A percentile compares a stretch with the other conserved stretches of the same genome.
Conservation (phyloP, 2,329 filamentous ascomycete species). For the Trichoderma sp. region DNA sequence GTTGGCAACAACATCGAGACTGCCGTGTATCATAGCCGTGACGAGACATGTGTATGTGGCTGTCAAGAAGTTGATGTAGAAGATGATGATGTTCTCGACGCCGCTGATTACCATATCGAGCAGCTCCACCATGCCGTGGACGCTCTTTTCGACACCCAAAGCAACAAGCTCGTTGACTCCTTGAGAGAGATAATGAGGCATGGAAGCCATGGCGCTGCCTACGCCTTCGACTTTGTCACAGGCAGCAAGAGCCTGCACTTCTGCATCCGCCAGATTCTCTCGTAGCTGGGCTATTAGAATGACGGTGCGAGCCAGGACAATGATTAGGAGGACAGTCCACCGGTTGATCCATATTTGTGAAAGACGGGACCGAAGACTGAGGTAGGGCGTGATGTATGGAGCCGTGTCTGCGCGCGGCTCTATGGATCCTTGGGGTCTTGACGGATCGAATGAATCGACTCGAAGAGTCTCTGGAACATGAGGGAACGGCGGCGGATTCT, state of each 20-base stretch:
- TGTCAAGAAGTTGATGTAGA: slow-evolving; percentile 88
- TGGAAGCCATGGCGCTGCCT: slow-evolving; percentile 94
- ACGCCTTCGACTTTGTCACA: slow-evolving; percentile 91
- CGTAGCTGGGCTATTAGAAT: slow-evolving; percentile 73
- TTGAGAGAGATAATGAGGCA: slow-evolving; percentile 90
- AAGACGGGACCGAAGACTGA: slow-evolving; percentile 82
- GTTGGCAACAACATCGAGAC: slow-evolving; percentile 65
- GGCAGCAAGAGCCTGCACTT: slow-evolving; percentile 79
- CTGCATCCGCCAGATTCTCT: slow-evolving; percentile 72
- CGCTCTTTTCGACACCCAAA: slow-evolving; percentile 74
- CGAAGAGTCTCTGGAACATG: slow-evolving; percentile 42
- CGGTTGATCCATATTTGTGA: slow-evolving; percentile 98
- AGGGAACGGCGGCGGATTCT: slow-evolving; percentile 37
- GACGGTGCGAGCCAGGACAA: slow-evolving; percentile 80
- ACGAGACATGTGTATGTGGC: slow-evolving; percentile 90
- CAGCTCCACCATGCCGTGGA: slow-evolving; percentile 77
- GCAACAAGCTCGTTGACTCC: slow-evolving; percentile 88
- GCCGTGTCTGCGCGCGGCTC: slow-evolving; percentile 55
- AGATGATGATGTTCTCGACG: slow-evolving; percentile 84
- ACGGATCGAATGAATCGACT: slow-evolving; percentile 40
- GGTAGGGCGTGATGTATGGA: slow-evolving; percentile 81
- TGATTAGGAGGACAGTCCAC: slow-evolving; percentile 88
- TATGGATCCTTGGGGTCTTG: slow-evolving; percentile 35
- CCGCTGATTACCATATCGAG: slow-evolving; percentile 77
- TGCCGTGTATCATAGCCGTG: slow-evolving; percentile 77